Base-by-base conservation (phyloP, 345 rosid species). In the Gossypium anomalum region DNA sequence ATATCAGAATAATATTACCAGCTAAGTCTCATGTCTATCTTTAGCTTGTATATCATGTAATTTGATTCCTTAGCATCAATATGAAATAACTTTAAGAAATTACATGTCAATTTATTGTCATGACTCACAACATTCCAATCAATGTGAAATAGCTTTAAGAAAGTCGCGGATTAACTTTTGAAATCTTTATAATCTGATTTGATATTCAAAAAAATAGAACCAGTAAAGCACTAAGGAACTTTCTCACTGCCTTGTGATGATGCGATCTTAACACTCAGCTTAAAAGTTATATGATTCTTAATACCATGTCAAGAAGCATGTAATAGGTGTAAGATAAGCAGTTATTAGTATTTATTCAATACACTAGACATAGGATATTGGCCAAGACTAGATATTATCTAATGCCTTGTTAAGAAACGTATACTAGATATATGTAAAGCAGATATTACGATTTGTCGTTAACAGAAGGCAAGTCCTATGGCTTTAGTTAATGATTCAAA, bases 11-110 rank as follows among this genome's bases (percentile, higher is more conserved):
- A 34, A 34, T 34, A 34, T 34, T 34, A 34, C 41, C 41, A 34
- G 41, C 41, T 34, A 34, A 34, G 41, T 34, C 41, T 34, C 41
- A 34, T 34, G 41, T 63, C 67, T 38, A 38, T 38, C 48, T 63
- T 17, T 16, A 38, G 67, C 47, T 38, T 34, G 48, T 38, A 17
- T 16, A 63, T 17, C 44, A 34, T 63, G 13, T 47, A 4, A 47
- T 22, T 67, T 67, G 71, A 48, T 67, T 48, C 72, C 7, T 63
- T 63, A 25, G 8, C 57, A 43, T 65, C 52, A 47, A 43, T 43
- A 44, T 22, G 67, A 62, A 62, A 7, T 62, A 29, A 2, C 13
- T 15, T 29, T 62, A 34, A 62, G 45, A 23, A 59, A 27, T 14
- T 16, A 62, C 12, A 34, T 7, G 9, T 38, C 47, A 34, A 44